Percentiles rank a stretch among this genome's conserved stretches.
These are phyloP conservation scores for Leccinum subgranulosum DNA, from an alignment of 768 basidiomycete genomes.

Conservation along the genomic window DNA sequence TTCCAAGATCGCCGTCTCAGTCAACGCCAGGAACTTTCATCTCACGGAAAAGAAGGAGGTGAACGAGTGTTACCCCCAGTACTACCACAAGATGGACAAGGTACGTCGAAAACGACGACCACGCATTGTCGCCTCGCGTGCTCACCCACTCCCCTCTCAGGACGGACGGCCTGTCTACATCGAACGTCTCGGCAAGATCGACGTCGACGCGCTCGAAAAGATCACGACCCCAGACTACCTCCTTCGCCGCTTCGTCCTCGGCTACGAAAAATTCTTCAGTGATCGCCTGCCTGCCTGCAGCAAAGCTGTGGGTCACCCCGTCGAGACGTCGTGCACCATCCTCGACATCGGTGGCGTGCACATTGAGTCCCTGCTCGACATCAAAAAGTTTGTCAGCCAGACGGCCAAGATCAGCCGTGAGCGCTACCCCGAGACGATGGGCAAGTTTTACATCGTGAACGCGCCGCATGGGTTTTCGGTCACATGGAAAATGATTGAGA, in stretches of 20 bases:
- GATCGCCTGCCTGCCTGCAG: slow-evolving; percentile 83
- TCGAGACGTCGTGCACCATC: slow-evolving; percentile 98
- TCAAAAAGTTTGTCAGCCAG: slow-evolving; percentile 85
- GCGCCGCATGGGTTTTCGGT: slow-evolving; percentile 89
- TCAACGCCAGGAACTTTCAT: slow-evolving; percentile 62
- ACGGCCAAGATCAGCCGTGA: slow-evolving; percentile 83
- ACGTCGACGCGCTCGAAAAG: slow-evolving; percentile 78
- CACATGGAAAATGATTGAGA: slow-evolving; percentile 87
- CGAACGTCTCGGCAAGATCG: slow-evolving; percentile 87
- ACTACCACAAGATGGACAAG: slow-evolving; percentile 94
- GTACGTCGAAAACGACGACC: slow-evolving; percentile 34
- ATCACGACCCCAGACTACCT: slow-evolving; percentile 85
- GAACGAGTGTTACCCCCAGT: slow-evolving; percentile 92
- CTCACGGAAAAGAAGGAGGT: slow-evolving; percentile 82
- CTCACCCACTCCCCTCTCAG: slow-evolving; percentile 36
- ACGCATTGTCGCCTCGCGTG: background rate
- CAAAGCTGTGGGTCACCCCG: slow-evolving; percentile 68
- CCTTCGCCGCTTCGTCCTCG: slow-evolving; percentile 82
- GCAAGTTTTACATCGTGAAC: slow-evolving; percentile 98
- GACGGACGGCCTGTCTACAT: slow-evolving; percentile 96
- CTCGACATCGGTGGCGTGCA: slow-evolving; percentile 78
- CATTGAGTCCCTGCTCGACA: slow-evolving; percentile 78
- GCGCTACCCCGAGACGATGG: slow-evolving; percentile 92
- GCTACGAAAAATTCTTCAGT: slow-evolving; percentile 87
- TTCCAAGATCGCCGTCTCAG: too few relatives aligned